phyloP scores from a whole-genome alignment of 2,329 filamentous ascomycete genomes.

The Hymenoscyphus fructigenus region DNA sequence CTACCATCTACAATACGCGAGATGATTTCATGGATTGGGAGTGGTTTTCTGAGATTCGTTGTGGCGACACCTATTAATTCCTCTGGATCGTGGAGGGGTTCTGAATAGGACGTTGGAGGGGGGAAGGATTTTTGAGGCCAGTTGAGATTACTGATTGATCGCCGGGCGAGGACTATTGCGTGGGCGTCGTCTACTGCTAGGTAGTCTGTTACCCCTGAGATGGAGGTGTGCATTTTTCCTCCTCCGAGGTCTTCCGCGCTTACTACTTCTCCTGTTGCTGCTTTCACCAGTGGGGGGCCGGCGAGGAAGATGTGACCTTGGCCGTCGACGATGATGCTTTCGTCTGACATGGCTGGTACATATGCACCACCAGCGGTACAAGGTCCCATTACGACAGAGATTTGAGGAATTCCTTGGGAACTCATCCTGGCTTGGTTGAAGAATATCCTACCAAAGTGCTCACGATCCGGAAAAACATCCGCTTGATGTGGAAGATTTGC shows the following conservation, averaged over 20 bases:
- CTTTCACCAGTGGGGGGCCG: slow-evolving; percentile 91
- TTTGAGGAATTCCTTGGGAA: slow-evolving; percentile 82
- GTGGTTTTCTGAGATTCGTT: slow-evolving; percentile 81
- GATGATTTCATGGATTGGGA: slow-evolving; percentile 87
- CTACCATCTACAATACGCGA: slow-evolving; percentile 89
- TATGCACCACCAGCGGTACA: slow-evolving; percentile 96
- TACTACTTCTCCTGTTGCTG: slow-evolving; percentile 90
- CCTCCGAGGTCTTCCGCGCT: slow-evolving; percentile 89
- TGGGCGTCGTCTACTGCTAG: slow-evolving; percentile 93
- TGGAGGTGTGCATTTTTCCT: slow-evolving; percentile 82
- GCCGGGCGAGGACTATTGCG: slow-evolving; percentile 78
- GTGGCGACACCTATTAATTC: slow-evolving; percentile 88
- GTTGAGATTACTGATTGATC: slow-evolving; percentile 86
- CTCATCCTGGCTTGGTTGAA: slow-evolving; percentile 98
- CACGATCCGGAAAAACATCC: slow-evolving; percentile 90
- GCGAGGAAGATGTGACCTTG: slow-evolving; percentile 98
- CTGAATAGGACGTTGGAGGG: slow-evolving; percentile 54
- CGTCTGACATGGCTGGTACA: slow-evolving; percentile 95
- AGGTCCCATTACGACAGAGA: slow-evolving; percentile 94
- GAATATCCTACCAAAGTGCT: slow-evolving; percentile 95
- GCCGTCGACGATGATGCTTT: slow-evolving; percentile 92
- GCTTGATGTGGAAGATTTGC: slow-evolving; percentile 94
- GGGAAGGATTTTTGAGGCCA: slow-evolving; percentile 60
- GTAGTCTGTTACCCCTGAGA: slow-evolving; percentile 93
- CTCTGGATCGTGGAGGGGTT: slow-evolving; percentile 75